These are phyloP conservation scores for Paraphaeosphaeria sporulosa DNA, from an alignment of 2,329 filamentous ascomycete species.

Conservation along the genomic window DNA sequence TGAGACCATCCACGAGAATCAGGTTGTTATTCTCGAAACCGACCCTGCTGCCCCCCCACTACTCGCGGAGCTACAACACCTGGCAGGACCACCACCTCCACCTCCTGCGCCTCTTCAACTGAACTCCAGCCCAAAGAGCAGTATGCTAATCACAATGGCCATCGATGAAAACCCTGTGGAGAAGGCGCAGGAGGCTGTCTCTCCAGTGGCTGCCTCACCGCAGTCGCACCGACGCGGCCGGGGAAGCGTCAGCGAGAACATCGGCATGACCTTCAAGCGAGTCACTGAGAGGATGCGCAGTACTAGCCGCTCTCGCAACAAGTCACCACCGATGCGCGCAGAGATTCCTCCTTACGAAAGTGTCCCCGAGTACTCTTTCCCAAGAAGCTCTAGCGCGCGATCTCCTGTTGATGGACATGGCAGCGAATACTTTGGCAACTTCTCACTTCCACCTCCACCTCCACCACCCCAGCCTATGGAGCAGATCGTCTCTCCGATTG, in stretches of 20 bases:
- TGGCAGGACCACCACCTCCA: constrained; percentile 62
- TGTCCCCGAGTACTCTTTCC: constrained; percentile 45
- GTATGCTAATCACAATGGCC: constrained; percentile 54
- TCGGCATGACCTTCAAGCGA: constrained; percentile 57
- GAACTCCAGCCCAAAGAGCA: constrained; percentile 32
- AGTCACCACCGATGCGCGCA: constrained; percentile 52
- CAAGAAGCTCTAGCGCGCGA: constrained; percentile 31
- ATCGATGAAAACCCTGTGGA: constrained; percentile 51
- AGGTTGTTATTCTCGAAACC: constrained; percentile 54
- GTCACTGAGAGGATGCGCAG: constrained; percentile 67
- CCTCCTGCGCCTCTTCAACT: constrained; percentile 53
- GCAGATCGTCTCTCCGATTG: constrained; percentile 50
- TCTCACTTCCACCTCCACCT: constrained; percentile 48
- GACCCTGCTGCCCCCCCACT: constrained; percentile 57
- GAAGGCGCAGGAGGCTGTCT: constrained; percentile 31
- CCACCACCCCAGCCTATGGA: constrained; percentile 49
- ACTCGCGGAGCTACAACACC: constrained; percentile 68
- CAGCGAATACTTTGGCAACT: constrained; percentile 37
- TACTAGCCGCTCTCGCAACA: constrained; percentile 61
- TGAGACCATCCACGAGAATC: constrained; percentile 57
- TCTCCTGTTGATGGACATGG: constrained; percentile 40
- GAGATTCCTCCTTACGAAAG: constrained; percentile 55
- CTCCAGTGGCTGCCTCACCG: constrained; percentile 39
- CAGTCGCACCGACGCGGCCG: constrained; percentile 61
- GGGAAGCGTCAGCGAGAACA: constrained; percentile 64